Evolutionary conservation across 2,329 filamentous ascomycete species (phyloP), one percentile per base, ranked within the genome.

Genomic region (Diaporthe capsici): DNA sequence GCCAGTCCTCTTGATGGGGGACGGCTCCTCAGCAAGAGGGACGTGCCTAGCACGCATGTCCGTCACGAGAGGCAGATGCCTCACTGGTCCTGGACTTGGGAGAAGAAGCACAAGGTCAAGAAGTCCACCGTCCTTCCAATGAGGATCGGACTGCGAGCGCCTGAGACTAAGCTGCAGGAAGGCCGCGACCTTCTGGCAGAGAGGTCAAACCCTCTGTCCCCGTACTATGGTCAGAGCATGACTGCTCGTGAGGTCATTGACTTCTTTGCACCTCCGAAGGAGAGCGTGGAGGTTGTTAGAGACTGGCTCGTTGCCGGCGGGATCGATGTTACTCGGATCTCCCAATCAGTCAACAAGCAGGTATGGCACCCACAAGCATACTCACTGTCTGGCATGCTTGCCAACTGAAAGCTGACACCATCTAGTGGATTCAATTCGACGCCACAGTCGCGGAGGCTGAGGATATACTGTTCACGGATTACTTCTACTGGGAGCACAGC

Each of bases 351-450:
- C 31, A 80, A 81, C 73, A 81, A 79, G 73, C 79, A 70, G 65
- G 65, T 70, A 31, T 28, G 65, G 3, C 6, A 20, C 77, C 73
- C 61, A 77, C 34, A 60, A 71, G 57, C 6, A n/a, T 25, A 25
- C 22, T 28, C 22, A n/a, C 1, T 9, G n/a, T 67, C 17, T 25
- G 20, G 34, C 10, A n/a, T 60, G 9, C 53, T 31, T 5, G 34
- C 15, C 15, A 47, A 22, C n/a, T 15, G 4, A 4, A n/a, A 42
- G 15, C 65, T 70, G 2, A 58, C 31, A 31, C 5, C 1, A 4
- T 31, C n/a, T 15, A 86, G 80, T 87, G 85, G 86, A 78, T 87
- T 57, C 84, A 86, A 77, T 85, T 87, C 63, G 84, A 87, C 77
- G 83, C 84, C 13, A 80, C 82, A 2, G 82, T 83, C 12, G 75